A percentile compares a stretch with the other conserved stretches of the same genome.
Evolutionary conservation across 495 filamentous ascomycete genomes (phyloP).

Genomic region (Lophiotrema nucula): DNA sequence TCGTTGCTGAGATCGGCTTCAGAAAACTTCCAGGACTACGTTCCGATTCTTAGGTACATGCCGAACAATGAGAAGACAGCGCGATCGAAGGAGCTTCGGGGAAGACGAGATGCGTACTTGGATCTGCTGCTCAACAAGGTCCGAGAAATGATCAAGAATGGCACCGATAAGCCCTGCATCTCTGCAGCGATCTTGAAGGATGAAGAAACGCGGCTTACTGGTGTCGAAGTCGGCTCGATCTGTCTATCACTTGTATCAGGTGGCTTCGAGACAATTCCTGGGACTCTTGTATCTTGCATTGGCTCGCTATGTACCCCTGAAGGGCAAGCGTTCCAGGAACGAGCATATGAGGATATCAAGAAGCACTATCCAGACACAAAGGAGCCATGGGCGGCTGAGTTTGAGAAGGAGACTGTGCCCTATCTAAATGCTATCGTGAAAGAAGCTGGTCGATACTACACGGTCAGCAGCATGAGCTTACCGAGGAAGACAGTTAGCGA

Average conservation of each 20-base stretch:
- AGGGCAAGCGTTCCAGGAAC: slow-evolving; percentile 52
- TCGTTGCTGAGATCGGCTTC: slow-evolving; percentile 50
- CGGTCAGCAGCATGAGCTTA: slow-evolving; percentile 54
- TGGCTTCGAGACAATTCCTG: slow-evolving; percentile 54
- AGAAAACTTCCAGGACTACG: slow-evolving; percentile 54
- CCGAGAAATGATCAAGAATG: slow-evolving; percentile 49
- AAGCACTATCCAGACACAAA: slow-evolving; percentile 47
- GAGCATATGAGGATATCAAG: slow-evolving; percentile 56
- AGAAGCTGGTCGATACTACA: slow-evolving; percentile 57
- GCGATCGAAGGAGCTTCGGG: slow-evolving; percentile 47
- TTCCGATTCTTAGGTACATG: slow-evolving; percentile 49
- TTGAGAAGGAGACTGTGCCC: slow-evolving; percentile 58
- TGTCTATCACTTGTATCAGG: slow-evolving; percentile 53
- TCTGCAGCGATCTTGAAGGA: slow-evolving; percentile 53
- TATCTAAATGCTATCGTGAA: slow-evolving; percentile 65
- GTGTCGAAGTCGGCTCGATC: slow-evolving; percentile 52
- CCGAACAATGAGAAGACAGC: slow-evolving; percentile 52
- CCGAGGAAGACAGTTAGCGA: slow-evolving; percentile 53
- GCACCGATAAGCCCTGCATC: slow-evolving; percentile 55
- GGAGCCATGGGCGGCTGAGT: slow-evolving; percentile 51
- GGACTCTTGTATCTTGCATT: slow-evolving; percentile 49
- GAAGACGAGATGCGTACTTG: slow-evolving; percentile 49
- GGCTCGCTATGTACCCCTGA: slow-evolving; percentile 50
- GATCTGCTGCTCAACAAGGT: slow-evolving; percentile 50
- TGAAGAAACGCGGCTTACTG: slow-evolving; percentile 49